A percentile compares a stretch with the other conserved stretches of the same genome.
Conservation (phyloP, 345 rosid genomes). For the Lepidium africanum region DNA sequence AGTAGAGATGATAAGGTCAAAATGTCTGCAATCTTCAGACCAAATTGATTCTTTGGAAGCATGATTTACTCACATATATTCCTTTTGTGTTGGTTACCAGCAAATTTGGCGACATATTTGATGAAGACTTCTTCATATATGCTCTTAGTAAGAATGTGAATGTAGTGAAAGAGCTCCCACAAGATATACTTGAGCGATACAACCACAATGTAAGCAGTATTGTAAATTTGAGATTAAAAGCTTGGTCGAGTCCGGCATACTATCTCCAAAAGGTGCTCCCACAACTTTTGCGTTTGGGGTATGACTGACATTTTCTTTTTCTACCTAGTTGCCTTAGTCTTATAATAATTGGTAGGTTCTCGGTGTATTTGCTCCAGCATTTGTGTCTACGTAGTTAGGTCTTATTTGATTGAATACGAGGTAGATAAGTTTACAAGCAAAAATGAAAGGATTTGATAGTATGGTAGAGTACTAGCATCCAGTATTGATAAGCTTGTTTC, state of each 20-base stretch:
- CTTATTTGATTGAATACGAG: not conserved
- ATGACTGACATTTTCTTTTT: constrained; percentile 10
- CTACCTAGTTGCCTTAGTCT: not conserved
- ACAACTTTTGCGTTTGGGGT: constrained; percentile 62
- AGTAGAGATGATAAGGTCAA: not conserved
- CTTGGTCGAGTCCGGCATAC: constrained; percentile 80
- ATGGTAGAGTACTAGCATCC: not conserved
- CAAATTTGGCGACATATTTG: constrained; percentile 89
- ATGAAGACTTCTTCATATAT: constrained; percentile 81
- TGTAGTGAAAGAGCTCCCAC: constrained; percentile 72
- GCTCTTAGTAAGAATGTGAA: constrained; percentile 68
- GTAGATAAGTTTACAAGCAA: not conserved
- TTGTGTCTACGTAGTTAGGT: not conserved
- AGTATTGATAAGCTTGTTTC: not conserved
- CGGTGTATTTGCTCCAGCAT: not conserved
- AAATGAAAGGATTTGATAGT: not conserved
- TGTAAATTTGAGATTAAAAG: constrained; percentile 87
- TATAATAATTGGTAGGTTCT: not conserved
- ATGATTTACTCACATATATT: not conserved
- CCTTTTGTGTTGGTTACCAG: constrained; percentile 42
- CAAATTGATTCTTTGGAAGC: not conserved
- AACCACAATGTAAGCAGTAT: constrained; percentile 87
- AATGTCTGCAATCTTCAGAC: not conserved
- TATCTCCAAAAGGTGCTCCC: constrained; percentile 94
- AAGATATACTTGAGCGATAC: constrained; percentile 69